These are phyloP conservation scores for Ceriops tagal DNA, from an alignment of 345 rosid genomes.

Conservation along the genomic window DNA sequence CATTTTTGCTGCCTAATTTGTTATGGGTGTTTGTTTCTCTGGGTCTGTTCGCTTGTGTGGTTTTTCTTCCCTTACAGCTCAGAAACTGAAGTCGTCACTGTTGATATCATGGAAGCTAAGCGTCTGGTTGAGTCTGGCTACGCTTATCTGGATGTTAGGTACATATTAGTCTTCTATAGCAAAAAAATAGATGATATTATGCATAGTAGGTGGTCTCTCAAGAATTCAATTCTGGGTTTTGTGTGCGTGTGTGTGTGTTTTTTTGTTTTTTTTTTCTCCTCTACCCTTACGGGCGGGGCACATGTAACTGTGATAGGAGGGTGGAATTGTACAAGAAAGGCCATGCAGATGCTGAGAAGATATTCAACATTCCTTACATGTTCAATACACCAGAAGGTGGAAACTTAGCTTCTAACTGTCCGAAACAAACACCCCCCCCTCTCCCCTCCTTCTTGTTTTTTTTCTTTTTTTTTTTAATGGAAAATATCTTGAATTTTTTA, in stretches of 20 bases:
- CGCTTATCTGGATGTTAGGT: background rate
- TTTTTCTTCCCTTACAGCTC: background rate
- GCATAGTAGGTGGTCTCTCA: background rate
- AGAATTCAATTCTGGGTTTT: background rate
- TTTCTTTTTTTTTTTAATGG: no score
- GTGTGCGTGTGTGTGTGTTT: background rate
- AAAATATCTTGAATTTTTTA: no score
- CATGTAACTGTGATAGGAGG: background rate
- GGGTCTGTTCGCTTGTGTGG: background rate
- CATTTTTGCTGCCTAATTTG: background rate
- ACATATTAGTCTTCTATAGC: background rate
- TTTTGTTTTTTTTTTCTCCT: background rate
- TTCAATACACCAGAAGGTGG: constrained; percentile 54
- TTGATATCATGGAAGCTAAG: background rate
- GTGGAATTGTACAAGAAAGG: background rate
- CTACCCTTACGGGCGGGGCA: background rate
- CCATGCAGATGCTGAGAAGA: constrained; percentile 28
- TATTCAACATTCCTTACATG: constrained; percentile 68
- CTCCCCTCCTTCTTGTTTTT: no score
- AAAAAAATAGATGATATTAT: background rate
- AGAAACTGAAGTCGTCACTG: background rate
- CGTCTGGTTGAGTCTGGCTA: background rate
- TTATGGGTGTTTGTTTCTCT: background rate
- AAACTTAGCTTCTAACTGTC: no score
- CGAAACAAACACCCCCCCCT: no score